These are phyloP conservation scores for Mallotus japonicus DNA, from an alignment of 441 rosid species.

Conservation along the genomic window DNA sequence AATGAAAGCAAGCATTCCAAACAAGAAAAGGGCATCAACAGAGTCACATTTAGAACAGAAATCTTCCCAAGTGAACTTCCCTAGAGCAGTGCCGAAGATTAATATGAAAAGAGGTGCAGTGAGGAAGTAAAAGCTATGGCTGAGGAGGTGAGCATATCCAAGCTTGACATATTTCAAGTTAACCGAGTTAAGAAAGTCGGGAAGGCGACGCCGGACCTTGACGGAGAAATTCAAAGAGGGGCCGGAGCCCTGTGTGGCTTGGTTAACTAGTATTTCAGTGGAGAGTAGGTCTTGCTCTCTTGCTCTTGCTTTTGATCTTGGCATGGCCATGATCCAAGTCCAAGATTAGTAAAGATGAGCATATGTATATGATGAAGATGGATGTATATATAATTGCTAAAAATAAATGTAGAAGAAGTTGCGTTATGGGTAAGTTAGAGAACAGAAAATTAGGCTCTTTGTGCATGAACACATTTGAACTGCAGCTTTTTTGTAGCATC, in stretches of 20 bases:
- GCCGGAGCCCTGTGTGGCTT: conserved; percentile 37
- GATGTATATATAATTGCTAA: neutral
- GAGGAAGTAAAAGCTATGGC: conserved; percentile 36
- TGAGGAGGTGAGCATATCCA: conserved; percentile 54
- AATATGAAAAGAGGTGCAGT: conserved; percentile 37
- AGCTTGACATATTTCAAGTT: conserved; percentile 58
- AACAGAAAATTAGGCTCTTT: conserved; percentile 16
- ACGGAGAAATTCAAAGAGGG: conserved; percentile 46
- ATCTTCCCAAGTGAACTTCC: conserved; percentile 34
- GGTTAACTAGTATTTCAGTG: conserved; percentile 46
- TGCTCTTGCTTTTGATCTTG: conserved; percentile 34
- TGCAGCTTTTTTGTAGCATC: conserved; percentile 25
- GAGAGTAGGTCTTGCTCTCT: conserved; percentile 38
- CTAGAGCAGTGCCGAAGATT: conserved; percentile 31
- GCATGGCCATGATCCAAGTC: neutral
- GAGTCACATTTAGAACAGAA: conserved; percentile 19
- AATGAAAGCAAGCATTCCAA: conserved; percentile 28
- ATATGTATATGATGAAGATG: too few species aligned
- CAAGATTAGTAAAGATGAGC: too few species aligned
- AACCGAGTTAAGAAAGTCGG: conserved; percentile 48
- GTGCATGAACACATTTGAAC: conserved; percentile 26
- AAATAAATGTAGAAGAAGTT: neutral
- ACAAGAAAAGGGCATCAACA: conserved; percentile 19
- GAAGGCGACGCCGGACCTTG: conserved; percentile 39
- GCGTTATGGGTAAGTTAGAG: conserved; percentile 9